phyloP scores from a whole-genome alignment of 2,329 filamentous ascomycete genomes.

The Diaporthe eres region DNA sequence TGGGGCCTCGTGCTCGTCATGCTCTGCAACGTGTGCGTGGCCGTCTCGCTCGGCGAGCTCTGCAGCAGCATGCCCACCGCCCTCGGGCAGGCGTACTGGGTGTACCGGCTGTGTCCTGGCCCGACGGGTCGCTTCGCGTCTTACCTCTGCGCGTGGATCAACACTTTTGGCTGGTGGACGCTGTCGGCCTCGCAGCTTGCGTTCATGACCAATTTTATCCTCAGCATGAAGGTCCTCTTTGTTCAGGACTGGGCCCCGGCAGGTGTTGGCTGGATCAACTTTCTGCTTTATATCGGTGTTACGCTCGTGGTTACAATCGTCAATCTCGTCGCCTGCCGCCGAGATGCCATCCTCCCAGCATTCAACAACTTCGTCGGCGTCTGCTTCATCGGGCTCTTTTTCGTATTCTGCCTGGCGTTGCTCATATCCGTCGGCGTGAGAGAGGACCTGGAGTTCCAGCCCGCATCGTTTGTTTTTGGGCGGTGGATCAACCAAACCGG shows the following conservation, averaged over 20 bases:
- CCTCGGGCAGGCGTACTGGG: slow-evolving; percentile 21
- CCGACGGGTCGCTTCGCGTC: not conserved
- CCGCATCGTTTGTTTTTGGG: slow-evolving; percentile 9
- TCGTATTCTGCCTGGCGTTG: not conserved
- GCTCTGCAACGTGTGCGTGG: slow-evolving; percentile 9
- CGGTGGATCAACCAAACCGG: slow-evolving; percentile 15
- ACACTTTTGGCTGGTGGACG: slow-evolving; percentile 21
- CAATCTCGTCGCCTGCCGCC: slow-evolving; percentile 11
- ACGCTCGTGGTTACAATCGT: not conserved
- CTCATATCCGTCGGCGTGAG: slow-evolving; percentile 11
- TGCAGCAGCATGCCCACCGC: slow-evolving; percentile 25
- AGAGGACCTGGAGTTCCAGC: not conserved
- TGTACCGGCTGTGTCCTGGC: not conserved
- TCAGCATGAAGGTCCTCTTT: slow-evolving; percentile 21
- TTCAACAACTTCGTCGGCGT: slow-evolving; percentile 21
- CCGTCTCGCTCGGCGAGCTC: slow-evolving; percentile 10
- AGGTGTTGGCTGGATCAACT: slow-evolving; percentile 5
- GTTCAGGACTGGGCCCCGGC: slow-evolving; percentile 5
- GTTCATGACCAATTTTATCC: slow-evolving; percentile 16
- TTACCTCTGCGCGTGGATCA: slow-evolving; percentile 8
- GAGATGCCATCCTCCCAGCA: not conserved
- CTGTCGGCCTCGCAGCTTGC: slow-evolving; percentile 5
- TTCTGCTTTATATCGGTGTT: slow-evolving; percentile 6
- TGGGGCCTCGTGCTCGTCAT: slow-evolving; percentile 13
- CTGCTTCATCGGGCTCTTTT: slow-evolving; percentile 14